Evolutionary conservation across 441 rosid species (phyloP).

Genomic region (Macaranga tanarius): DNA sequence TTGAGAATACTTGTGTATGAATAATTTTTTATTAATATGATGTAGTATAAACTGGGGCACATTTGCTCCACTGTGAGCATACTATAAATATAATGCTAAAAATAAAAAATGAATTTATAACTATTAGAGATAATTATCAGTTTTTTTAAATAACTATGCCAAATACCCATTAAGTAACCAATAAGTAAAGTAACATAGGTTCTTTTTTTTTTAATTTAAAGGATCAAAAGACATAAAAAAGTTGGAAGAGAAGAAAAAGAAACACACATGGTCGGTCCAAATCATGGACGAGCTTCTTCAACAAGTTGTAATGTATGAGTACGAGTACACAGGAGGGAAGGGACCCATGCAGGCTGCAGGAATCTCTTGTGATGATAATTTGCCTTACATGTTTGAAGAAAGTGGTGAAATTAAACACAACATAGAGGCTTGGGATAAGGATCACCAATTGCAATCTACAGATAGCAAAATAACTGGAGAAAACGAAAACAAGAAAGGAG

Average conservation of each 20-base stretch:
- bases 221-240: conserved; percentile 24
- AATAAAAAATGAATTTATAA: too few relatives aligned
- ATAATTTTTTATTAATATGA: too few relatives aligned
- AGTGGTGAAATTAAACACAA: neutral
- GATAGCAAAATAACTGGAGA: neutral
- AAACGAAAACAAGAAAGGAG: neutral
- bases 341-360: neutral
- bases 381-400: neutral
- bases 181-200: too few relatives aligned
- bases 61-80: too few relatives aligned
- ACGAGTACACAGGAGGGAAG: conserved; percentile 22
- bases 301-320: neutral
- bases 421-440: neutral
- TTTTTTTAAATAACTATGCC: too few relatives aligned
- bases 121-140: too few relatives aligned
- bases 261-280: conserved; percentile 36
- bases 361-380: too few relatives aligned
- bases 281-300: conserved; percentile 29
- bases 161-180: too few relatives aligned
- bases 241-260: conserved; percentile 29
- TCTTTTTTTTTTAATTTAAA: neutral
- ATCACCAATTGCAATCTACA: neutral
- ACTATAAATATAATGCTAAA: too few relatives aligned
- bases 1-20: too few relatives aligned
- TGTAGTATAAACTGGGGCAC: too few relatives aligned